A percentile compares a stretch with the other conserved stretches of the same genome.
phyloP scores from a whole-genome alignment of 169 alveolate species.

The Babesia bovis region DNA sequence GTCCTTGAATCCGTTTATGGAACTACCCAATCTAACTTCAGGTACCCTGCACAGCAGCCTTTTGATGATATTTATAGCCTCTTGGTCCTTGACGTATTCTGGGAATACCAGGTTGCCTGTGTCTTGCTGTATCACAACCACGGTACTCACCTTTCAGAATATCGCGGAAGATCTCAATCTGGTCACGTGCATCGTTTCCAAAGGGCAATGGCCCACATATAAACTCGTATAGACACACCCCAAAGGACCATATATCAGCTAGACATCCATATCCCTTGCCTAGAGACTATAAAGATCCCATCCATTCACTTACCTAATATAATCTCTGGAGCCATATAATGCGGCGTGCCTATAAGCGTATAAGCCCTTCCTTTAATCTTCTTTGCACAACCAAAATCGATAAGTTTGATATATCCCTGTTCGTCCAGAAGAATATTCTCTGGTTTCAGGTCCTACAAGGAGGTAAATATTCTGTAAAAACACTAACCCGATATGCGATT shows the following conservation, averaged over 20 bases:
- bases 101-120: slow-evolving; percentile 73
- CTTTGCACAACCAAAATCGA: slow-evolving; percentile 96
- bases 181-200: slow-evolving; percentile 95
- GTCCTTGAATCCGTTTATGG: slow-evolving; percentile 88
- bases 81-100: slow-evolving; percentile 81
- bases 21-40: slow-evolving; percentile 89
- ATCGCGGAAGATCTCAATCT: slow-evolving; percentile 90
- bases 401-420: slow-evolving; percentile 94
- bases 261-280: slow-evolving; percentile 96
- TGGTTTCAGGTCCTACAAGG: slow-evolving; percentile 90
- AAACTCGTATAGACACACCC: slow-evolving; percentile 97
- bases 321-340: slow-evolving; percentile 95
- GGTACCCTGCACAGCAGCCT: slow-evolving; percentile 88
- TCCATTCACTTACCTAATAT: slow-evolving; percentile 77
- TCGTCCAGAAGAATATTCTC: slow-evolving; percentile 94
- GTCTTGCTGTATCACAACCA: neutral
- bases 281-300: slow-evolving; percentile 34
- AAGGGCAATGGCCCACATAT: slow-evolving; percentile 97
- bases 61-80: slow-evolving; percentile 85
- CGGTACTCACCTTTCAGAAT: slow-evolving; percentile 81
- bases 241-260: slow-evolving; percentile 97
- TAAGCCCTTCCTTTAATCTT: slow-evolving; percentile 88
- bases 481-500: slow-evolving; percentile 88
- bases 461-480: neutral
- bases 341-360: slow-evolving; percentile 95